These are phyloP conservation scores for Aurantiochytrium sp. DNA, from an alignment of 108 stramenopile genomes.

Conservation along the genomic window DNA sequence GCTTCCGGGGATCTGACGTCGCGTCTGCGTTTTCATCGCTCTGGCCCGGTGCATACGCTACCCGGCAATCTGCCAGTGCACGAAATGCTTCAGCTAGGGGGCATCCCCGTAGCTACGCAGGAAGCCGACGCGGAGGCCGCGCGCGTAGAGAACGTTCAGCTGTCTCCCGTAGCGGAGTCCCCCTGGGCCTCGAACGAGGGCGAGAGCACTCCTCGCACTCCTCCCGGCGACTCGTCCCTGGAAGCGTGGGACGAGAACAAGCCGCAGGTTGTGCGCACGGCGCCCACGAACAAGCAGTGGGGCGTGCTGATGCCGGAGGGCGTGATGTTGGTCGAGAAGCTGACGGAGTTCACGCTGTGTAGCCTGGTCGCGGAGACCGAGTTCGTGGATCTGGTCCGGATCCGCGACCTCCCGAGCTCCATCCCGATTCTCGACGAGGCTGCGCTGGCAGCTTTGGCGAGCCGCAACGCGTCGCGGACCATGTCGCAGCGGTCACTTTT, in stretches of 20 bases:
- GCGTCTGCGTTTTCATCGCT: neutral
- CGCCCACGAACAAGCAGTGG: neutral
- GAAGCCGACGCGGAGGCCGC: no score
- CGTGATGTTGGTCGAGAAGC: neutral
- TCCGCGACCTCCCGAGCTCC: neutral
- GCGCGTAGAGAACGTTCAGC: no score
- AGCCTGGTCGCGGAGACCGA: neutral
- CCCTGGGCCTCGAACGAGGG: no score
- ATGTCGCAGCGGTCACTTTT: neutral
- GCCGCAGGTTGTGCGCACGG: neutral
- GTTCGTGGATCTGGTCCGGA: neutral
- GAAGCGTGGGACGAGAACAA: neutral
- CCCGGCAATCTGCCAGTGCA: neutral
- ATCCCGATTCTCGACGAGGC: neutral
- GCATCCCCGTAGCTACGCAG: neutral
- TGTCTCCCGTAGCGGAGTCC: no score
- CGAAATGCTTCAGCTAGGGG: neutral
- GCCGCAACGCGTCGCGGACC: neutral
- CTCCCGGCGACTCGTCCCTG: neutral
- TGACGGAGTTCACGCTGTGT: neutral
- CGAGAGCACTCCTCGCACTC: no score
- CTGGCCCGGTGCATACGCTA: neutral
- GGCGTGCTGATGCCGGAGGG: neutral
- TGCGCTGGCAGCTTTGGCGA: neutral
- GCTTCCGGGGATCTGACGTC: neutral